Evolutionary conservation across 352 stramenopile genomes (phyloP), one percentile per base, ranked within the genome.

Genomic region (Globisporangium spinosum): DNA sequence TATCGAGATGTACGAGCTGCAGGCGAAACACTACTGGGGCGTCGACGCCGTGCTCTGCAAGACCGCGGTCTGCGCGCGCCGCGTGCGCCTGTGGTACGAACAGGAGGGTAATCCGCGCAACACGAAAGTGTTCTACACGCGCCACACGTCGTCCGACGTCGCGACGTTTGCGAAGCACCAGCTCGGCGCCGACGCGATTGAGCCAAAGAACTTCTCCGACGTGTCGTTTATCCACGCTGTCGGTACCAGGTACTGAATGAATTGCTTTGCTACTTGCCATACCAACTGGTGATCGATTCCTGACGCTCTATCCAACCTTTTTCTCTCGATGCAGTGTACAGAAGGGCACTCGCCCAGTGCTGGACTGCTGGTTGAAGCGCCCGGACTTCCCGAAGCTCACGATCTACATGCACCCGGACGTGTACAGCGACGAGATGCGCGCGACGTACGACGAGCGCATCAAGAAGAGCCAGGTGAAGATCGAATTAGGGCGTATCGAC

Each of bases 1-100:
- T 64, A 78, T 84, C n/a, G 78, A 89, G 65, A 89, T 89, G 80
- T 76, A 82, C 65, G 80, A 87, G 49, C 70, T 89, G n/a, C 68
- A 62, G 8, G 49, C 71, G 32, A 53, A 70, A 27, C 75, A 82
- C 17, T 85, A 83, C 56, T 83, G 77, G 72, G 67, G 67, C 38
- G 75, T 72, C 38, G 70, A 89, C 32, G 75, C 71, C 1, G 76
- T 89, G 51, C 60, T 89, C 34, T 83, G 75, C 58, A 86, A 87
- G 58, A 91, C 81, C 0, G 59, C 67, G 15, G 49, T 87, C 17
- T 89, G 78, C n/a, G 74, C 71, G 13, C 69, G 73, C 10, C 75
- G 80, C 53, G 58, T 89, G 12, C 61, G 49, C 17, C 65, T 68
- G 25, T 92, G 83, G 83, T 89, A 83, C 64, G 22, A 47, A 10